Conservation (phyloP, 345 rosid genomes). For the Citropsis articulata region DNA sequence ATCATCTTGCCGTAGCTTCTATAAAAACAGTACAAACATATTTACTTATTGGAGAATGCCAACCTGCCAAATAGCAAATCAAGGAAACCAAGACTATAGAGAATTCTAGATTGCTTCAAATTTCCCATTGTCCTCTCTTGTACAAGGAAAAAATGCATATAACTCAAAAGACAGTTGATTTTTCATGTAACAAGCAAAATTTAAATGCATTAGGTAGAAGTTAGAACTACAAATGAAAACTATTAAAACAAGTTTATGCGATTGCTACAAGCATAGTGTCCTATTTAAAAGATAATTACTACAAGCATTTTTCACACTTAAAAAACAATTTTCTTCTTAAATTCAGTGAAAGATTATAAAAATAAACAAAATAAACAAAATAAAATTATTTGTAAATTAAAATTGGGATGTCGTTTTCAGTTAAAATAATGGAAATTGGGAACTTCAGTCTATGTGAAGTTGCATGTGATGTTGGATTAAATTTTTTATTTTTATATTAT, state of each 20-base stretch:
- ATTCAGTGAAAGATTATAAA: neutral
- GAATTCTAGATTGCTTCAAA: slow-evolving; percentile 48
- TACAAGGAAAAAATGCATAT: slow-evolving; percentile 23
- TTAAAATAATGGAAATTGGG: too few species aligned
- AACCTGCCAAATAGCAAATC: neutral
- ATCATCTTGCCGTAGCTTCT: slow-evolving; percentile 71
- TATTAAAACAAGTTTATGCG: too few species aligned
- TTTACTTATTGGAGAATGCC: neutral
- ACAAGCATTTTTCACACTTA: neutral
- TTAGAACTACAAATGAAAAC: too few species aligned
- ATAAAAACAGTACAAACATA: slow-evolving; percentile 21
- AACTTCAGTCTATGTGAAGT: neutral
- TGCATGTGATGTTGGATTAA: neutral
- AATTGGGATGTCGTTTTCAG: neutral
- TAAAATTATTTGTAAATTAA: neutral
- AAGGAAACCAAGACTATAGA: neutral
- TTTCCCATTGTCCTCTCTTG: slow-evolving; percentile 58
- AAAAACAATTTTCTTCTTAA: neutral
- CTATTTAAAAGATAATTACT: neutral
- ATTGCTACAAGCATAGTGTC: too few species aligned
- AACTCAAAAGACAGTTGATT: neutral
- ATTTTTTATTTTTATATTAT: neutral
- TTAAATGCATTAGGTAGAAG: neutral
- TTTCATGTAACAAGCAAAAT: neutral
- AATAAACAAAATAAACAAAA: neutral